Percentiles rank a stretch among this genome's conserved stretches.
These are phyloP conservation scores for Lichenothelia convexa DNA, from an alignment of 495 filamentous ascomycete genomes.

Conservation along the genomic window DNA sequence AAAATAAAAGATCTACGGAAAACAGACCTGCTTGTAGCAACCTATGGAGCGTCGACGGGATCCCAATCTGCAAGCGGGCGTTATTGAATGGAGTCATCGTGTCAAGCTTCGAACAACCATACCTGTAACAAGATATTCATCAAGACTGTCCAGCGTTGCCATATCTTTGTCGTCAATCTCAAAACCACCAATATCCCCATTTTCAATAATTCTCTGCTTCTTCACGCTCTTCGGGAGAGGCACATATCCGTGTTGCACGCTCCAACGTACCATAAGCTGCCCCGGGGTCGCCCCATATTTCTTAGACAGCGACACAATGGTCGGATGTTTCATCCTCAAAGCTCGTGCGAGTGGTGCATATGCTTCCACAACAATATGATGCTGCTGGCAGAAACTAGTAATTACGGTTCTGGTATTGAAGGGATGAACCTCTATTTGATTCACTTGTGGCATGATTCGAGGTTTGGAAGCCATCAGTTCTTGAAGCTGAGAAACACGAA, in stretches of 20 bases:
- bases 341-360: constrained; percentile 45
- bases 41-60: constrained; percentile 15
- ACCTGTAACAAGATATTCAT: constrained; percentile 52
- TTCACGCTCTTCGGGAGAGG: constrained; percentile 56
- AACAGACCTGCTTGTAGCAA: too few relatives aligned
- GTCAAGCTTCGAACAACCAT: constrained; percentile 10
- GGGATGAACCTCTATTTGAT: constrained; percentile 54
- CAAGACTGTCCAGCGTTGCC: constrained; percentile 40
- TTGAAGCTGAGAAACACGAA: constrained; percentile 26
- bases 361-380: constrained; percentile 41
- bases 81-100: too few relatives aligned
- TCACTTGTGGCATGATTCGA: constrained; percentile 34
- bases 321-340: constrained; percentile 34
- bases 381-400: constrained; percentile 31
- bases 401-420: constrained; percentile 46
- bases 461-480: constrained; percentile 40
- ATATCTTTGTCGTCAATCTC: constrained; percentile 45
- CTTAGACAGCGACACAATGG: constrained; percentile 28
- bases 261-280: constrained; percentile 48
- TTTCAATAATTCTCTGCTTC: constrained; percentile 41
- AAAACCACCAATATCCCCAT: constrained; percentile 49
- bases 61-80: constrained; percentile 15
- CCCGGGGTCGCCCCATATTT: constrained; percentile 42
- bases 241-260: constrained; percentile 54
- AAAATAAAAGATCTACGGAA: too few relatives aligned